Evolutionary conservation across 2,329 filamentous ascomycete species (phyloP).

Genomic region (Colletotrichum viniferum): DNA sequence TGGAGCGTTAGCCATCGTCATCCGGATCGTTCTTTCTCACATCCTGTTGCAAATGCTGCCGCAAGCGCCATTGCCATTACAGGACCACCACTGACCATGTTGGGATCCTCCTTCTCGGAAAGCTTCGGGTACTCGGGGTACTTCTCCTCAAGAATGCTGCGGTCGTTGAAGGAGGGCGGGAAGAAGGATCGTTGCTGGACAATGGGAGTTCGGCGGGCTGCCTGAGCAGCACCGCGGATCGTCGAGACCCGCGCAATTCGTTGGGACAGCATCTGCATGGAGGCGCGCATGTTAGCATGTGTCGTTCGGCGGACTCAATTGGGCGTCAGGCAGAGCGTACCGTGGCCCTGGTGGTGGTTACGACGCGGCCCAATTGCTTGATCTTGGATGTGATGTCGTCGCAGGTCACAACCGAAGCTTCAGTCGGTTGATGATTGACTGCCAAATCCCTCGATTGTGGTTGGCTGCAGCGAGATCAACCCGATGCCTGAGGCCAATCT

Average conservation of each 20-base stretch:
- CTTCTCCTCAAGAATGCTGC: constrained; percentile 53
- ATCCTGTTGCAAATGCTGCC: not conserved
- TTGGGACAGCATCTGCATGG: constrained; percentile 63
- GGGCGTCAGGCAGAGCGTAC: constrained; percentile 24
- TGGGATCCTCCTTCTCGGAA: constrained; percentile 68
- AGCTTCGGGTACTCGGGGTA: constrained; percentile 53
- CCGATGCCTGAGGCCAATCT: constrained; percentile 37
- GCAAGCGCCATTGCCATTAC: not conserved
- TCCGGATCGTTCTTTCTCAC: not conserved
- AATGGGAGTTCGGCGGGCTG: constrained; percentile 54
- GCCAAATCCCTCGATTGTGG: constrained; percentile 23
- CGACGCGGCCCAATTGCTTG: constrained; percentile 34
- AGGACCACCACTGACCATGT: constrained; percentile 59
- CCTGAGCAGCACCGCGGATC: constrained; percentile 47
- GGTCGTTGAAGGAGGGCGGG: constrained; percentile 52
- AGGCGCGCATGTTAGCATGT: not conserved
- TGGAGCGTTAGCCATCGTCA: constrained; percentile 25
- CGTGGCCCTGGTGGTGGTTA: constrained; percentile 36
- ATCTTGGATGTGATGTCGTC: constrained; percentile 25
- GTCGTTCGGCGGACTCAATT: not conserved
- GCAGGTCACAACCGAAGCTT: constrained; percentile 24
- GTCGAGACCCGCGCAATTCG: constrained; percentile 58
- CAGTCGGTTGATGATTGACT: constrained; percentile 24
- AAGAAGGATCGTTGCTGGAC: constrained; percentile 63
- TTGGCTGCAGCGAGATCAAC: not conserved